These are phyloP conservation scores for Streptanthus diversifolius DNA, from an alignment of 345 rosid genomes.

Conservation along the genomic window DNA sequence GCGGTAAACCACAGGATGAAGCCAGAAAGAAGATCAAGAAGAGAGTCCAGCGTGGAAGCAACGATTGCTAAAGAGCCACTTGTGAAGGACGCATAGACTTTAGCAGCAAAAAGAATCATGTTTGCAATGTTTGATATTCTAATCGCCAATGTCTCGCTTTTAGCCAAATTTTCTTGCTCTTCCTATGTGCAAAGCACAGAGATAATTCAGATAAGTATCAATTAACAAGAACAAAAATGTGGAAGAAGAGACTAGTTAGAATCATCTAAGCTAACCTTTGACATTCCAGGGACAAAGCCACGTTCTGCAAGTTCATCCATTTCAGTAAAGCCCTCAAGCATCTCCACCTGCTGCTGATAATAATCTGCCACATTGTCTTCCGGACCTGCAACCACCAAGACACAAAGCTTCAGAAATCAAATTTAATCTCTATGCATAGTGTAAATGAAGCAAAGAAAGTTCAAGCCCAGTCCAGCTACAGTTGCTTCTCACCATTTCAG, in stretches of 20 bases:
- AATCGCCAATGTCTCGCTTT: slow-evolving; percentile 83
- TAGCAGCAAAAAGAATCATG: slow-evolving; percentile 89
- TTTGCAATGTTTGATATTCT: slow-evolving; percentile 89
- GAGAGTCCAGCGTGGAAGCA: slow-evolving; percentile 96
- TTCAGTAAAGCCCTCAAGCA: slow-evolving; percentile 93
- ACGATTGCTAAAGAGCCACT: slow-evolving; percentile 96
- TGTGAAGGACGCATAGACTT: slow-evolving; percentile 84
- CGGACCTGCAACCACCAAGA: slow-evolving; percentile 51
- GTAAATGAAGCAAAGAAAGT: neutral
- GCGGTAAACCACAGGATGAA: slow-evolving; percentile 99
- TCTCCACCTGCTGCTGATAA: slow-evolving; percentile 94
- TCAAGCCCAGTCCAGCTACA: neutral
- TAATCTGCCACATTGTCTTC: slow-evolving; percentile 91
- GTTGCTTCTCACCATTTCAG: neutral
- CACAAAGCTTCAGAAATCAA: neutral
- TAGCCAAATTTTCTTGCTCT: slow-evolving; percentile 79
- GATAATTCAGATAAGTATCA: slow-evolving; percentile 5
- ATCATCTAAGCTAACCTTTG: slow-evolving; percentile 51
- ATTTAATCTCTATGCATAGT: neutral
- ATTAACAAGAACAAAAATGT: neutral
- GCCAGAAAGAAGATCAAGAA: slow-evolving; percentile 98
- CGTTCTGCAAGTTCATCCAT: slow-evolving; percentile 95
- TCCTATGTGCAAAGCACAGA: slow-evolving; percentile 48
- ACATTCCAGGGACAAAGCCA: slow-evolving; percentile 85
- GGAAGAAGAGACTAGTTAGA: neutral